Evolutionary conservation across 805 yeast genomes (phyloP), one percentile per base, ranked within the genome.

Genomic region (Wickerhamomyces alni): DNA sequence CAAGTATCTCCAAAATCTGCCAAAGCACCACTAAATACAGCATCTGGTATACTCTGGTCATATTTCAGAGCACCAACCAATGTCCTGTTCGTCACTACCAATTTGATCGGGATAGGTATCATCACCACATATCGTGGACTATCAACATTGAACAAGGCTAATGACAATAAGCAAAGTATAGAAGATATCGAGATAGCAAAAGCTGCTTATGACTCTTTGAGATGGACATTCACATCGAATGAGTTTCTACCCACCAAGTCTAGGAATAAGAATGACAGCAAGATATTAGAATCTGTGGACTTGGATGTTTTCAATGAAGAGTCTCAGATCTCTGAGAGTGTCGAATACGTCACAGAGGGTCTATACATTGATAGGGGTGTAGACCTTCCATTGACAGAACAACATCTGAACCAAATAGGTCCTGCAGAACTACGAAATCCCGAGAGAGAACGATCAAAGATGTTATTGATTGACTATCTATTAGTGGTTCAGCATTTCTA

Each of bases 1-100:
- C 31, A 28, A 28, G 17, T 16, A 28, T 28, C 17, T 28, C 29
- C 15, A 28, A 28, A 28, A 17, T 26, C 15, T 5, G 12, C 30
- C 17, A 21, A 21, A 21, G 6, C 24, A 21, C 24, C 34, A 30
- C 13, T 36, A 21, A 29, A 16, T 37, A 30, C 36, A 22, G 19
- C 48, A 17, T 16, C 42, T 1, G 49, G 44, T 17, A 17, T 50
- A 1, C 36, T 66, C 8, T 65, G 69, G 69, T 50, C 58, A 2
- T 66, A 66, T 47, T 59, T 62, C 39, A 63, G 59, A 40, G 63
- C 66, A 1, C 70, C 70, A 4, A 57, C 62, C 0, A 66, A 66
- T 45, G 41, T 63, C 3, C 41, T 63, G 48, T 66, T 66, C 41
- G 52, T 66, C 2, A 52, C 67, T 1, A 59, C 67, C 1, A 66